Evolutionary conservation across 2,329 filamentous ascomycete species (phyloP), one percentile per base, ranked within the genome.

Genomic region (Echinosphaeria canescens): DNA sequence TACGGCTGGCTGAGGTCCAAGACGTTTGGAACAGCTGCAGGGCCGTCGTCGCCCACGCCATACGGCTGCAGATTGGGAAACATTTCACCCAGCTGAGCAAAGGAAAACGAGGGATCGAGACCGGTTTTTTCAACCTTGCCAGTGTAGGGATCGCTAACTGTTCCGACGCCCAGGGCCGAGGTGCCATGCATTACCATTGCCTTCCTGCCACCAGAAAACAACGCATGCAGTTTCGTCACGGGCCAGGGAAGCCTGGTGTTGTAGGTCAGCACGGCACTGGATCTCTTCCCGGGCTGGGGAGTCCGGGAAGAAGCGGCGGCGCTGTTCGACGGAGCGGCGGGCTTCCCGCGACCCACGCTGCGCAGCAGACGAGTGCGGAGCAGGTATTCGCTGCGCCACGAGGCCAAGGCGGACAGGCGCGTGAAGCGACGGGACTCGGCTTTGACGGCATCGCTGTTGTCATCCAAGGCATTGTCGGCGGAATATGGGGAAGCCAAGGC

Each of bases 301-400:
- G 48, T 42, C n/a, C 59, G 53, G n/a, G 48, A 43, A 9, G 60
- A 58, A 9, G 62, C 50, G 9, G 67, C 64, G 50, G 27, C 27
- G 25, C 56, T 53, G 20, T 72, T 61, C n/a, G n/a, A n/a, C n/a
- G n/a, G n/a, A n/a, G n/a, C n/a, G 37, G 62, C 51, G 31, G 85
- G 81, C 42, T 84, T 91, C 27, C 85, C 88, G 31, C 80, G 71
- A 25, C 63, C 64, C 30, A 95, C 56, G 33, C 79, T 88, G 24
- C 82, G 68, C 27, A 95, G 53, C 27, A 95, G 62, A 25, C 80
- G 67, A 2, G 82, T 93, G 25, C 88, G 66, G 30, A 92, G 53
- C 25, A 95, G 75, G 41, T 95, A 98, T 47, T 98, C 88, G 48
- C 80, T 93, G 37, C 85, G 68, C 85, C 88, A 95, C 7, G 84